Percentiles rank a stretch among this genome's conserved stretches.
Conservation (phyloP, 176 grass and related monocot species). For the Oryza meridionalis region DNA sequence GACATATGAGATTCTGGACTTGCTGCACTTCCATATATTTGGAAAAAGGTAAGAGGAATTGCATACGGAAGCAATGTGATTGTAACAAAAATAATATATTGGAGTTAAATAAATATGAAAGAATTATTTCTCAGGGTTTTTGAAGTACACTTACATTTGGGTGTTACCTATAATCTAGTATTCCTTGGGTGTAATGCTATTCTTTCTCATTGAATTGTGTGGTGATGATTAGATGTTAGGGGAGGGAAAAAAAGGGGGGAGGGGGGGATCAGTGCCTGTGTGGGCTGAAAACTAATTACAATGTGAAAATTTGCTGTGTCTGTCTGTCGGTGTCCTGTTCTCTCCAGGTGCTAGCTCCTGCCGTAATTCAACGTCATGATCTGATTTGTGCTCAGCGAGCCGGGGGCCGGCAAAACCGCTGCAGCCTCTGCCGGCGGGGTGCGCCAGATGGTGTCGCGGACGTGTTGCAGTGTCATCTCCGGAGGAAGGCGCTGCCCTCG, state of each 20-base stretch:
- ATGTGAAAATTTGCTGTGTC: constrained; percentile 38
- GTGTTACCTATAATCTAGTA: constrained; percentile 54
- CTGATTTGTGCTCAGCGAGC: constrained; percentile 46
- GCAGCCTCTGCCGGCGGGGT: constrained; percentile 29
- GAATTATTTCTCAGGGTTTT: constrained; percentile 53
- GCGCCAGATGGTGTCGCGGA: constrained; percentile 59
- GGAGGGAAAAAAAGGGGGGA: constrained; percentile 20
- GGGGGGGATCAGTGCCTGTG: constrained; percentile 39
- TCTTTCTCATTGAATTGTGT: constrained; percentile 49
- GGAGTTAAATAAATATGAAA: constrained; percentile 56
- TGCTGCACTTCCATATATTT: neutral
- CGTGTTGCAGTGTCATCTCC: constrained; percentile 55
- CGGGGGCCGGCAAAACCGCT: constrained; percentile 46
- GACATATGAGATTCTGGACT: neutral
- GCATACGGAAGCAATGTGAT: neutral
- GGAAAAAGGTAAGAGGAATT: neutral
- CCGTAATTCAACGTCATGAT: constrained; percentile 59
- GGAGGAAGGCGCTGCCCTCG: constrained; percentile 59
- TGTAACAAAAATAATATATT: constrained; percentile 35
- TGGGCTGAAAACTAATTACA: constrained; percentile 50
- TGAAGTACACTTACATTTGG: constrained; percentile 57
- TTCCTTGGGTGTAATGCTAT: constrained; percentile 53
- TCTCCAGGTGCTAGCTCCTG: constrained; percentile 54
- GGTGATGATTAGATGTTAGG: constrained; percentile 60
- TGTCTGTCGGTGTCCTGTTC: constrained; percentile 26